Evolutionary conservation across 192 early-diverging fungal genomes (phyloP), one percentile per base, ranked within the genome.

Genomic region (Coemansia sp.): DNA sequence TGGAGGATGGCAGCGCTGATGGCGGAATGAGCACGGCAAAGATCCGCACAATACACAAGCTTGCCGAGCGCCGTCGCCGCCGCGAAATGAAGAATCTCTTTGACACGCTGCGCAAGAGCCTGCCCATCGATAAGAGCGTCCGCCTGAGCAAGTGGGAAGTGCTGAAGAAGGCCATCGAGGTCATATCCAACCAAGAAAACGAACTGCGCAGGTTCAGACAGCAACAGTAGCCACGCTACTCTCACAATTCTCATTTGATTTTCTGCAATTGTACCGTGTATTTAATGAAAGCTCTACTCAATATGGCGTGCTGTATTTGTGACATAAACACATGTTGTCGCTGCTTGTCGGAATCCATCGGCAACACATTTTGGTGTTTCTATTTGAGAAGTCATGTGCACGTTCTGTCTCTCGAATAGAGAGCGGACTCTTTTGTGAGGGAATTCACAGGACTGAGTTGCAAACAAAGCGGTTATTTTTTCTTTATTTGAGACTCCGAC

Each of bases 81-180:
- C 92, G 88, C 65, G 93, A 95, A 65, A 94, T 95, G 91, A 95
- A 95, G 66, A 89, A 92, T 39, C 79, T 95, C 25, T 95, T 95
- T 87, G 93, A 95, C 77, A 88, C 91, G 45, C 78, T 95, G 18
- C 84, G 90, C 43, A 91, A 88, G 61, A 77, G 86, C 13, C 79
- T 95, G 61, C 92, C 93, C 2, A 83, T 92, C 3, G 92, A 94
- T 64, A 88, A 88, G 47, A 88, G 85, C 33, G 78, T 91, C 26
- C 91, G 93, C 53, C 85, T 92, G 31, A 92, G 91, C 78, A 95
- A 95, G 68, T 94, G 93, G 93, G 93, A 95, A 70, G 89, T 93
- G 31, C 70, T 95, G 39, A 91, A 88, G 57, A 95, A 95, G 90
- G 90, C 90, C 79, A 87, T 85, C 50, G 79, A 75, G 45, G 68